Evolutionary conservation across 2,329 filamentous ascomycete genomes (phyloP).

Genomic region (Hypoxylon sp.): DNA sequence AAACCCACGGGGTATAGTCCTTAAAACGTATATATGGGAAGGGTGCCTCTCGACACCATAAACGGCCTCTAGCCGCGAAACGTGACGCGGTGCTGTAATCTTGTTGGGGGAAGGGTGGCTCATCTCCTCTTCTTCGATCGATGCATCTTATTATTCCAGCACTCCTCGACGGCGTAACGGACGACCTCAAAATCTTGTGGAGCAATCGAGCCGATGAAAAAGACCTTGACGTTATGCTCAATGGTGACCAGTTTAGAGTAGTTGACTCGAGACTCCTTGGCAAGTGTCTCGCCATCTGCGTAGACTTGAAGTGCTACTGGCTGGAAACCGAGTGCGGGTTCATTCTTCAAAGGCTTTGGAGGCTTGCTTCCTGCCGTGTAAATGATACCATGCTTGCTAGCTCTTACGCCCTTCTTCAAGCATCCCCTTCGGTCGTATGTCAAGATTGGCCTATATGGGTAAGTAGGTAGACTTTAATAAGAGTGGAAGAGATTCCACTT

Average conservation of each 20-base stretch:
- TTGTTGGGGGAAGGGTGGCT: conserved; percentile 21
- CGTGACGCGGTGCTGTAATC: conserved; percentile 18
- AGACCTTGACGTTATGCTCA: conserved; percentile 71
- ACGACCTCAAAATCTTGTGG: conserved; percentile 60
- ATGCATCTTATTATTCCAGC: conserved; percentile 63
- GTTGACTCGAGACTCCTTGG: conserved; percentile 68
- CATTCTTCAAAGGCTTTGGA: conserved; percentile 54
- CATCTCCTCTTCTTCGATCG: conserved; percentile 48
- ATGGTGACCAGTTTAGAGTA: conserved; percentile 70
- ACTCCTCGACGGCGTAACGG: conserved; percentile 62
- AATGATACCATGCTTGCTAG: conserved; percentile 68
- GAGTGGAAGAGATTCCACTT: conserved; percentile 51
- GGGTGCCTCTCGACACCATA: conserved; percentile 23
- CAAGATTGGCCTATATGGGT: conserved; percentile 64
- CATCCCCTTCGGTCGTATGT: conserved; percentile 69
- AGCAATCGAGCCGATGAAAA: conserved; percentile 67
- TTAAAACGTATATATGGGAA: conserved; percentile 43
- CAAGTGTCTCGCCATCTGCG: conserved; percentile 62
- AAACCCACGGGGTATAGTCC: conserved; percentile 31
- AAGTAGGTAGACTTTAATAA: conserved; percentile 33
- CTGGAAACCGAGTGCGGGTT: conserved; percentile 64
- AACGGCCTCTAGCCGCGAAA: conserved; percentile 31
- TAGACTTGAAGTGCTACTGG: conserved; percentile 63
- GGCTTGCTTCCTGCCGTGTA: conserved; percentile 57
- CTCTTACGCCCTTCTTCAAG: conserved; percentile 67